phyloP scores from a whole-genome alignment of 768 basidiomycete species.

The Nidularia sp. region DNA sequence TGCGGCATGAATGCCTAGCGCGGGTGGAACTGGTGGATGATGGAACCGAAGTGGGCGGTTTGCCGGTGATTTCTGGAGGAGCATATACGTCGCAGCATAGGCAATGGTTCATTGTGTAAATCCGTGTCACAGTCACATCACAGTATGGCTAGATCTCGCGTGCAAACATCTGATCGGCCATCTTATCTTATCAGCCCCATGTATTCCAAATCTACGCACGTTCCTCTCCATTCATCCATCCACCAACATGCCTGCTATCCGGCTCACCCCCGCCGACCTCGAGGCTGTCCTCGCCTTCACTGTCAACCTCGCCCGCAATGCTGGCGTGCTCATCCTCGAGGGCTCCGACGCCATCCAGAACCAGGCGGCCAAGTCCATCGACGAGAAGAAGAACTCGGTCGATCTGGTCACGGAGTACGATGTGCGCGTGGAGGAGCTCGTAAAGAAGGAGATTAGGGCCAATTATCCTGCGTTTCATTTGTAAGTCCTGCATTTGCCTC shows the following conservation, averaged over 20 bases:
- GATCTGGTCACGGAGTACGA: constrained; percentile 96
- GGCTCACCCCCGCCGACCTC: constrained; percentile 47
- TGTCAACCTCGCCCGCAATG: constrained; percentile 63
- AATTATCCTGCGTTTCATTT: constrained; percentile 79
- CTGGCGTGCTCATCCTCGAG: constrained; percentile 72
- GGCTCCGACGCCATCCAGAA: constrained; percentile 72
- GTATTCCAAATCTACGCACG: not conserved
- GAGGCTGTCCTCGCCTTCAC: constrained; percentile 66
- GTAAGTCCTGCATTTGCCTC: constrained; percentile 44
- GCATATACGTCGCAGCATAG: too few relatives aligned
- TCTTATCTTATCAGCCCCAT: not conserved
- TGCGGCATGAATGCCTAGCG: too few relatives aligned
- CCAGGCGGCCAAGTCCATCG: constrained; percentile 44
- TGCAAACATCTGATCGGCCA: too few relatives aligned
- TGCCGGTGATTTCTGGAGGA: too few relatives aligned
- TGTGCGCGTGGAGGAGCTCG: constrained; percentile 83
- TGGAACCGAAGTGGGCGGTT: too few relatives aligned
- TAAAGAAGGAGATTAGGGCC: constrained; percentile 60
- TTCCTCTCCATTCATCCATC: constrained; percentile 1
- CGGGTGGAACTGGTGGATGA: too few relatives aligned
- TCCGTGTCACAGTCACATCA: too few relatives aligned
- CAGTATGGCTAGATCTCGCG: too few relatives aligned
- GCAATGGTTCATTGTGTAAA: too few relatives aligned
- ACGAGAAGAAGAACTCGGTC: constrained; percentile 90
- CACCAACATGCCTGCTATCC: constrained; percentile 25